phyloP scores from a whole-genome alignment of 192 early-diverging fungal genomes.

The Gryganskiella cystojenkinii region DNA sequence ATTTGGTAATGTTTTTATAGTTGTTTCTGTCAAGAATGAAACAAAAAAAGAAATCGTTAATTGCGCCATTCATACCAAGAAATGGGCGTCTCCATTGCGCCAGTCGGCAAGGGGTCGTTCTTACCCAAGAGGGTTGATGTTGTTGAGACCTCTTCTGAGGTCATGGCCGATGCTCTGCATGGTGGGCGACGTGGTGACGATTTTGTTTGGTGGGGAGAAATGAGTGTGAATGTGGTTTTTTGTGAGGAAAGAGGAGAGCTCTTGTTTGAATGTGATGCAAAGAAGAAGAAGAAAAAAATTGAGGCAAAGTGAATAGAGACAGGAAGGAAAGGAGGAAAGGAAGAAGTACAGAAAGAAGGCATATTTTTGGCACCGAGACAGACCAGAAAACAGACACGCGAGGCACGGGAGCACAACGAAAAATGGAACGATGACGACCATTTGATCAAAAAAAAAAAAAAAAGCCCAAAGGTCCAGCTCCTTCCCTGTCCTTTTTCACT shows the following conservation, averaged over 20 bases:
- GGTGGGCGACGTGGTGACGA: not conserved
- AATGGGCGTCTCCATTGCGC: not conserved
- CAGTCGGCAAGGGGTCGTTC: not conserved
- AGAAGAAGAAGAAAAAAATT: slow-evolving; percentile 2
- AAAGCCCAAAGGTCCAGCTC: too few relatives aligned
- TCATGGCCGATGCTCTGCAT: slow-evolving; percentile 52
- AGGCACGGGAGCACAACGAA: not conserved
- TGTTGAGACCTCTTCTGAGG: slow-evolving; percentile 45
- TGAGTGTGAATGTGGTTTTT: not conserved
- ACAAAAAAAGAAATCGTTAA: not conserved
- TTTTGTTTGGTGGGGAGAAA: not conserved
- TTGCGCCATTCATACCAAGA: not conserved
- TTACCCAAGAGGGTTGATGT: slow-evolving; percentile 52
- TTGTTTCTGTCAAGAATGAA: slow-evolving; percentile 21
- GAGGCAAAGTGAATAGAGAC: not conserved
- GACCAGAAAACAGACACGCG: not conserved
- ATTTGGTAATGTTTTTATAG: slow-evolving; percentile 50
- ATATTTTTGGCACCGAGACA: not conserved
- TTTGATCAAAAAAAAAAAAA: not conserved
- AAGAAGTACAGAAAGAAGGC: slow-evolving; percentile 3
- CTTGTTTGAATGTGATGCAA: too few relatives aligned
- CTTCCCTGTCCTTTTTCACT: not conserved
- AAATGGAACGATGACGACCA: not conserved
- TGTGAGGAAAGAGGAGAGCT: too few relatives aligned
- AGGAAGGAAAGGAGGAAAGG: not conserved